A percentile compares a stretch with the other conserved stretches of the same genome.
Evolutionary conservation across 2,329 filamentous ascomycete species (phyloP).

Genomic region (Colletotrichum navitas): DNA sequence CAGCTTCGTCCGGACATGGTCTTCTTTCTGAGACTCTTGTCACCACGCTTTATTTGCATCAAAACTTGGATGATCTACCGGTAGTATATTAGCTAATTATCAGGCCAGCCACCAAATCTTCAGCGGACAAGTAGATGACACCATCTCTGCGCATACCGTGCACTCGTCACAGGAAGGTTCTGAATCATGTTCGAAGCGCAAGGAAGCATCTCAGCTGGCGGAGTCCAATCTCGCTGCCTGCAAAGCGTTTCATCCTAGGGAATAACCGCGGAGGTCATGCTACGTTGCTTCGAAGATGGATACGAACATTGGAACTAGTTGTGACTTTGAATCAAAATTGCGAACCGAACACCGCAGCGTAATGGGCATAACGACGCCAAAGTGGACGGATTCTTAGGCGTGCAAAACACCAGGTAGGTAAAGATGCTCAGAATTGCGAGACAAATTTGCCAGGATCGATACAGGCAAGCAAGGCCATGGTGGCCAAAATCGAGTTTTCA

Average conservation of each 20-base stretch:
- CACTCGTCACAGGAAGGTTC: too few species aligned
- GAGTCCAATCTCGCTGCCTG: neutral
- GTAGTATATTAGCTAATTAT: neutral
- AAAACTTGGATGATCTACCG: neutral
- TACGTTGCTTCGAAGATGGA: neutral
- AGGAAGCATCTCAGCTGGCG: too few species aligned
- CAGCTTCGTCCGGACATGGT: slow-evolving; percentile 29
- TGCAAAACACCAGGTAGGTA: neutral
- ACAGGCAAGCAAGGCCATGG: neutral
- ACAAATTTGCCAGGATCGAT: slow-evolving; percentile 8
- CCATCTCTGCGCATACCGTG: too few species aligned
- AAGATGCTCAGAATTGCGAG: neutral
- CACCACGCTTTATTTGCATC: slow-evolving; percentile 20
- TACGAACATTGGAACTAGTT: too few species aligned
- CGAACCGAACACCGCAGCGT: neutral
- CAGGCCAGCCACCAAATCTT: too few species aligned
- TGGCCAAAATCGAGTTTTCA: slow-evolving; percentile 3
- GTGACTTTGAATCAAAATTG: too few species aligned
- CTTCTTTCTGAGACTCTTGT: neutral
- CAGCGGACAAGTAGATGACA: too few species aligned
- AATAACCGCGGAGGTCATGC: neutral
- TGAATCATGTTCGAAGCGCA: too few species aligned
- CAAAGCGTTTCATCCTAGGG: neutral
- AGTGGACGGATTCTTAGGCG: neutral
- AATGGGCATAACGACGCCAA: neutral